phyloP scores from a whole-genome alignment of 352 stramenopile genomes.

The Phytopythium montanum region DNA sequence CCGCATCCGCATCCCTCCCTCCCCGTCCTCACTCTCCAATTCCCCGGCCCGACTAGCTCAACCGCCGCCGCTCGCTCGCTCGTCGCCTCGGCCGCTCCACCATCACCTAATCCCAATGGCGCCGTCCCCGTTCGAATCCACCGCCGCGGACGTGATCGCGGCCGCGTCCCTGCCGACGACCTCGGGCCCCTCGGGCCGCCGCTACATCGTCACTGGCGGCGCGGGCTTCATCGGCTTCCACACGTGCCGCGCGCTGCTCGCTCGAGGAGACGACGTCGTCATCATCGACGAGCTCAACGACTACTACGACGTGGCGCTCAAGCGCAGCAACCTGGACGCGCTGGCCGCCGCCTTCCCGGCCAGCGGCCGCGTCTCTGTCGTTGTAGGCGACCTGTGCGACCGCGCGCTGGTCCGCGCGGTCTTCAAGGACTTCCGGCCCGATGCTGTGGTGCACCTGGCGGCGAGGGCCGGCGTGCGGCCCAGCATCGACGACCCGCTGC shows the following conservation, averaged over 20 bases:
- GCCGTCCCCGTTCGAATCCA: background rate
- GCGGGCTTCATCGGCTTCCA: conserved; percentile 97
- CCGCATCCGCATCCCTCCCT: background rate
- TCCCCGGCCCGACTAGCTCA: background rate
- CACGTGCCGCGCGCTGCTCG: conserved; percentile 88
- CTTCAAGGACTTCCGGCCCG: conserved; percentile 79
- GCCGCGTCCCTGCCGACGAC: background rate
- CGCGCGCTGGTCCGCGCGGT: conserved; percentile 85
- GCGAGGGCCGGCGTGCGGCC: conserved; percentile 95
- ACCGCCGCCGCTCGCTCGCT: too few relatives aligned
- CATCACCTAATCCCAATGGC: background rate
- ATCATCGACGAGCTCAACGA: conserved; percentile 99
- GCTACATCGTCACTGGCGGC: conserved; percentile 89
- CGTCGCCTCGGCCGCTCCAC: background rate
- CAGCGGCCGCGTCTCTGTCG: conserved; percentile 61
- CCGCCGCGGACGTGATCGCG: background rate
- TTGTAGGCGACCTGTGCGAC: conserved; percentile 94
- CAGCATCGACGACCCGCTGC: conserved; percentile 96
- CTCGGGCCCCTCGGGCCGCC: background rate
- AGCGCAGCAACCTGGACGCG: conserved; percentile 93
- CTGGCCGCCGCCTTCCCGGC: conserved; percentile 54
- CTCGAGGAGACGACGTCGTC: conserved; percentile 90
- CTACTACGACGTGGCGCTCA: conserved; percentile 98
- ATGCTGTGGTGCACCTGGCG: conserved; percentile 94
- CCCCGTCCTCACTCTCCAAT: background rate